Evolutionary conservation across 2,329 filamentous ascomycete genomes (phyloP).

Genomic region (Penicillium sclerotigenum): DNA sequence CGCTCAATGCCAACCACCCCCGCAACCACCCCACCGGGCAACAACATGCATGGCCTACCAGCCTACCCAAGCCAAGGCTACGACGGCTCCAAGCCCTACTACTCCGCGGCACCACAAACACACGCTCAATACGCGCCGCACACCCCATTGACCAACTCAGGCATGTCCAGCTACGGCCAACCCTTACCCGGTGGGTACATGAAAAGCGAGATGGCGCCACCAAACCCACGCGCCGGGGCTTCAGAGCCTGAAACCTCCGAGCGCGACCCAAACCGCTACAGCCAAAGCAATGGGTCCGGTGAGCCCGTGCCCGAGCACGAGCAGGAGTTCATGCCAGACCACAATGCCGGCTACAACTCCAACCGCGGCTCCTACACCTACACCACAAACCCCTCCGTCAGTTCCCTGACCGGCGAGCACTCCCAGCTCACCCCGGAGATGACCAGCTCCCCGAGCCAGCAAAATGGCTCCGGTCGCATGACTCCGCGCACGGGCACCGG

Average conservation of each 20-base stretch:
- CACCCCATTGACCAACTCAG: constrained; percentile 57
- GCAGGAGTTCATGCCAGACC: constrained; percentile 82
- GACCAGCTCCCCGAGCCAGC: constrained; percentile 72
- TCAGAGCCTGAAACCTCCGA: constrained; percentile 61
- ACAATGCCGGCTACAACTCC: constrained; percentile 66
- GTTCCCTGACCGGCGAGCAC: constrained; percentile 67
- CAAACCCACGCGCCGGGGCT: constrained; percentile 59
- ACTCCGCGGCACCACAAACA: constrained; percentile 64
- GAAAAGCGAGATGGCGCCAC: constrained; percentile 86
- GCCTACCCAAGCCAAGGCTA: constrained; percentile 72
- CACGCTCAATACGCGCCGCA: constrained; percentile 68
- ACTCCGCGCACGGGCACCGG: constrained; percentile 77
- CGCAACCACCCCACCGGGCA: constrained; percentile 82
- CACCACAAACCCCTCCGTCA: constrained; percentile 62
- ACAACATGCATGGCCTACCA: constrained; percentile 72
- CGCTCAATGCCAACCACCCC: constrained; percentile 89
- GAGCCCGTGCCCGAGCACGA: constrained; percentile 68
- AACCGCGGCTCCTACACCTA: constrained; percentile 76
- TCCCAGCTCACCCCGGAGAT: constrained; percentile 77
- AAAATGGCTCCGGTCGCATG: constrained; percentile 75
- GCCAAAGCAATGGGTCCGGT: constrained; percentile 57
- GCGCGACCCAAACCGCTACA: constrained; percentile 66
- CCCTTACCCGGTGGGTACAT: constrained; percentile 60
- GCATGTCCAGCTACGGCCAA: constrained; percentile 66
- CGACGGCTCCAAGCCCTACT: constrained; percentile 73